Base-by-base conservation (phyloP, 306 rosid species). In the Castanea crenata region DNA sequence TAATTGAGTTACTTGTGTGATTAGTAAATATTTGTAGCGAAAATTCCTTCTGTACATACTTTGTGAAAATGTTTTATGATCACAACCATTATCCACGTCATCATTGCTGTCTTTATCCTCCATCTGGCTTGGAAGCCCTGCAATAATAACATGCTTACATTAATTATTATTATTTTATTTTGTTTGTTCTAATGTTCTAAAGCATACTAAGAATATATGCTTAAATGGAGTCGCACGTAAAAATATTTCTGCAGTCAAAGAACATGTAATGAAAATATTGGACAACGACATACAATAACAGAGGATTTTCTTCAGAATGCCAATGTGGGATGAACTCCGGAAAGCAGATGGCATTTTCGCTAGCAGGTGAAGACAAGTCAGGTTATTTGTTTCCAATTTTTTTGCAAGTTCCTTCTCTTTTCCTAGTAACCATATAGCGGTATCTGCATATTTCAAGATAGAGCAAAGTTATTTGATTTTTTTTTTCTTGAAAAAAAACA, bases 341-440 rank as follows among this genome's bases (percentile, higher is more conserved):
- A 64, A 64, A 32, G 71, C 44, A 31, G 71, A 64, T 31, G 71
- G 46, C 71, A 64, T 64, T 64, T 64, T 64, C 14, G 46, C 71
- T 31, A 64, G 71, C 4, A 64, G 23, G 44, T 64, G 71, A 64
- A 64, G 71, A 18, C 46, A 64, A 1, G 23, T 64, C 71, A 31
- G 18, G 23, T 1, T 1, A 6, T 41, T 41, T 9, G 9, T 41
- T 41, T 8, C 49, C 38, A 1, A 52, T 3, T 5, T 6, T 32
- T 4, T 64, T 64, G 46, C 71, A 64, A 64, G 23, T 2, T 8
- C 10, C 5, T 64, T 31, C 23, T 16, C 21, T 21, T 16, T 31
- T 31, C 4, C 71, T 16, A 64, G 21, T 32, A 64, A 32, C 71
- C 71, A 64, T 5, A 64, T 6, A 6, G 46, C 71, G 13, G 46